These are phyloP conservation scores for Eucalyptus grandis DNA, from an alignment of 345 rosid genomes.

Conservation along the genomic window DNA sequence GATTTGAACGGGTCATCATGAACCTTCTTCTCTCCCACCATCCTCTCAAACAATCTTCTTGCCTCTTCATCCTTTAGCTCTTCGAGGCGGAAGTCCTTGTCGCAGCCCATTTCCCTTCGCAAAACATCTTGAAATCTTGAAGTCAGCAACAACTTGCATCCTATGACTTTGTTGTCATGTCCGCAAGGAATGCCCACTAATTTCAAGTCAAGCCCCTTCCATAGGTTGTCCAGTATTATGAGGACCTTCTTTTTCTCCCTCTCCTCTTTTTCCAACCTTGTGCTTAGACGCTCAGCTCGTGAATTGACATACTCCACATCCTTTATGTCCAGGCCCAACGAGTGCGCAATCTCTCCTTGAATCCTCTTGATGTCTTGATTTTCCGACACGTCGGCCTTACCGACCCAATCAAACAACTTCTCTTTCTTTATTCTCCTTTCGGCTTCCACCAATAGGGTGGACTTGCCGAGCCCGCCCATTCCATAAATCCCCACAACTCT, in stretches of 20 bases:
- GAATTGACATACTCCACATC: rapidly evolving
- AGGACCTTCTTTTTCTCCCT: neutral
- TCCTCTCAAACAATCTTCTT: neutral
- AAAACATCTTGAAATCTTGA: neutral
- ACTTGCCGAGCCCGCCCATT: neutral
- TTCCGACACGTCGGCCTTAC: neutral
- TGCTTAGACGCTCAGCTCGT: neutral
- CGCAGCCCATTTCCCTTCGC: neutral
- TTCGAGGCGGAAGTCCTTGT: rapidly evolving
- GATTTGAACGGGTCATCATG: neutral
- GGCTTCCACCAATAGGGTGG: neutral
- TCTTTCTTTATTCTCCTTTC: neutral
- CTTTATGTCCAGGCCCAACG: rapidly evolving
- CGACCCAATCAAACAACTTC: neutral
- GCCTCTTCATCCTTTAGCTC: neutral
- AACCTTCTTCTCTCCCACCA: neutral
- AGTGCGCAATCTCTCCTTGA: rapidly evolving
- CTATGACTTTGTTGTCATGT: neutral
- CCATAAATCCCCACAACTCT: neutral
- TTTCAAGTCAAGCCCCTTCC: neutral
- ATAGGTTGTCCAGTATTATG: neutral
- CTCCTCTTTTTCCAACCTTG: rapidly evolving
- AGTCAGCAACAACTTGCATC: neutral
- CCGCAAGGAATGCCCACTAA: neutral
- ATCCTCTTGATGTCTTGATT: neutral